Base-by-base conservation (phyloP, 2,329 filamentous ascomycete species). In the Gnomoniopsis smithogilvyi region DNA sequence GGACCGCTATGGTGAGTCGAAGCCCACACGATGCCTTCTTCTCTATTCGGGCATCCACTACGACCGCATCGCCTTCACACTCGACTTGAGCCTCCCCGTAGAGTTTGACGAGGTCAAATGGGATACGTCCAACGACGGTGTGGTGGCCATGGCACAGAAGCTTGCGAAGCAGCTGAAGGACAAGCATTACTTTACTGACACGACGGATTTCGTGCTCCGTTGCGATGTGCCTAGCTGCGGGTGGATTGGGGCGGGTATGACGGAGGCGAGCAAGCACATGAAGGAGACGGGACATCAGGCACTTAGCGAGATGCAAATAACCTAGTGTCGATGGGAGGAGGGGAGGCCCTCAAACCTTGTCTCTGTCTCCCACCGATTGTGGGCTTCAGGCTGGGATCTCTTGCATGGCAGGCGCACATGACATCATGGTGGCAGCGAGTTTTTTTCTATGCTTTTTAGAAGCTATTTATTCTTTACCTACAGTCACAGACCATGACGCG, bases 11-110 rank as follows among this genome's bases (percentile, higher is more conserved):
- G 96, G 96, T 64, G 90, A 95, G 69, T 85, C 86, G 1, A 83
- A 84, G 55, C 72, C 77, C 36, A 83, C 81, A 45, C 82, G 91
- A 7, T 93, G 91, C 68, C 86, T 96, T 26, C 78, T 97, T 24
- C 87, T 96, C 0, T 97, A 96, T 74, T 94, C 90, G 0, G 92
- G 92, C 2, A 95, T 97, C 53, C 93, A 97, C 72, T 97, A 97
- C 74, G 94, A 97, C 73, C 88, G 91, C 7, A 88, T 97, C 61
- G 92, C 90, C 1, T 85, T 96, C 64, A 87, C 86, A 19, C 80
- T 77, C 48, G 80, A 77, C 59, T 75, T 84, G 6, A 78, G 82
- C 50, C 76, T 84, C 12, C 84, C 88, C 8, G 85, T 91, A 0
- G 90, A 95, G 26, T 84, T 88, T 63, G 94, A 98, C 69, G 83